Percentiles rank a stretch among this genome's conserved stretches.
Conservation (phyloP, 1,284 basidiomycete species). For the Trametes hirsuta region DNA sequence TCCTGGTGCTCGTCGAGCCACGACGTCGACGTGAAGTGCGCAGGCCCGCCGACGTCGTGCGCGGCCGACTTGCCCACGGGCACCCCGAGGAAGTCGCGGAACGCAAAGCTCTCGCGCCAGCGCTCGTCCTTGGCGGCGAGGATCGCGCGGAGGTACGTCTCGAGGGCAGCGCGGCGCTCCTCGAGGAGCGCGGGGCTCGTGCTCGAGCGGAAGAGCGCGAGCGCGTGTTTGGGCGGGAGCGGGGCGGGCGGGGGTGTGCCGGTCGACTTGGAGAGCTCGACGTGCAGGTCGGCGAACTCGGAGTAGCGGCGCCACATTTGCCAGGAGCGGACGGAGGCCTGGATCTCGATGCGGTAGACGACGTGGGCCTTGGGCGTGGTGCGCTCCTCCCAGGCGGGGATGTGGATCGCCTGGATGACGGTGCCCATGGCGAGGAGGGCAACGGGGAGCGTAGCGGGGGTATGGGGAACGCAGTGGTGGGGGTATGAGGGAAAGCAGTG, state of each 20-base stretch:
- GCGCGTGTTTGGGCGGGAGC: constrained; percentile 83
- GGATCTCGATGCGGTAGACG: constrained; percentile 81
- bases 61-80: constrained; percentile 62
- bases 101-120: constrained; percentile 83
- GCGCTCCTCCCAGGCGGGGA: constrained; percentile 71
- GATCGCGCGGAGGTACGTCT: constrained; percentile 87
- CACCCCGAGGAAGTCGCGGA: constrained; percentile 86
- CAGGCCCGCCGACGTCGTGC: constrained; percentile 29
- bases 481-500: not conserved
- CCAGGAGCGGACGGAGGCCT: constrained; percentile 88
- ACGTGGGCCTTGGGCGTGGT: constrained; percentile 70
- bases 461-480: not conserved
- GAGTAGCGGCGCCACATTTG: constrained; percentile 93
- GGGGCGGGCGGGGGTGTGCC: constrained; percentile 72
- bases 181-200: constrained; percentile 58
- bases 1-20: constrained; percentile 88
- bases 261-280: constrained; percentile 74
- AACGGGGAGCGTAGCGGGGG: not conserved
- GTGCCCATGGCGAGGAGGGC: constrained; percentile 48
- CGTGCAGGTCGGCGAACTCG: constrained; percentile 88
- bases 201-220: constrained; percentile 60
- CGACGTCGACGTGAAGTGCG: constrained; percentile 69
- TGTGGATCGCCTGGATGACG: constrained; percentile 73
- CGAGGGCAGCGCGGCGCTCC: constrained; percentile 76
- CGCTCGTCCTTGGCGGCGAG: constrained; percentile 77